A percentile compares a stretch with the other conserved stretches of the same genome.
phyloP scores from a whole-genome alignment of 2,329 filamentous ascomycete genomes.

The Fusarium fracticaudum region DNA sequence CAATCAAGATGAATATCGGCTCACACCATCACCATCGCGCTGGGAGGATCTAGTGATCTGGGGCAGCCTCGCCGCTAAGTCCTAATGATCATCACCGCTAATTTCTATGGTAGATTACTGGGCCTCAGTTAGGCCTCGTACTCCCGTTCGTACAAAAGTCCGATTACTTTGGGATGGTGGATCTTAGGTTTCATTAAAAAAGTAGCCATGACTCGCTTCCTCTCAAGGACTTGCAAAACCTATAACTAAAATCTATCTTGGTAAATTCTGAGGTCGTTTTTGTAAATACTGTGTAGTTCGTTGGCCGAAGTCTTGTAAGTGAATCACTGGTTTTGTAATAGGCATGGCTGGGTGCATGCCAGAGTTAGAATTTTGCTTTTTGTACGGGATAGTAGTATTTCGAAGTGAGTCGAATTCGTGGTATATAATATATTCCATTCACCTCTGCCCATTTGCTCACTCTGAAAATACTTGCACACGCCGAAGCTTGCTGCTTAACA shows the following conservation, averaged over 20 bases:
- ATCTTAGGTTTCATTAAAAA: background rate
- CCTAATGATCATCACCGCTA: background rate
- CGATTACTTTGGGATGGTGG: background rate
- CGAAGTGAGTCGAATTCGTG: background rate
- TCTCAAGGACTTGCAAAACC: background rate
- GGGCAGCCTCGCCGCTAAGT: slow-evolving; percentile 17
- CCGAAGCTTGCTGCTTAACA: background rate
- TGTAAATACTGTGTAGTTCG: background rate
- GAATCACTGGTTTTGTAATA: slow-evolving; percentile 8
- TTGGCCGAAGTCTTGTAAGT: slow-evolving; percentile 7
- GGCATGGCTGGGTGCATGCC: background rate
- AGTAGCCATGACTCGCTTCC: background rate
- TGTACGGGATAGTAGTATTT: background rate
- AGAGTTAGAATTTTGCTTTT: background rate
- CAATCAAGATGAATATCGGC: slow-evolving; percentile 6
- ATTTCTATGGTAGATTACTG: background rate
- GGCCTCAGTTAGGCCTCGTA: background rate
- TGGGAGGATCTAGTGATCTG: background rate
- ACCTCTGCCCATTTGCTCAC: background rate
- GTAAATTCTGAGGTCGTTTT: background rate
- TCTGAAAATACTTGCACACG: background rate
- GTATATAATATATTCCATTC: background rate
- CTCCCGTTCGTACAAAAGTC: background rate
- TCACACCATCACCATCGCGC: background rate
- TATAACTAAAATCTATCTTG: background rate